These are phyloP conservation scores for Arabidopsis arenosa DNA, from an alignment of 345 rosid genomes.

Conservation along the genomic window DNA sequence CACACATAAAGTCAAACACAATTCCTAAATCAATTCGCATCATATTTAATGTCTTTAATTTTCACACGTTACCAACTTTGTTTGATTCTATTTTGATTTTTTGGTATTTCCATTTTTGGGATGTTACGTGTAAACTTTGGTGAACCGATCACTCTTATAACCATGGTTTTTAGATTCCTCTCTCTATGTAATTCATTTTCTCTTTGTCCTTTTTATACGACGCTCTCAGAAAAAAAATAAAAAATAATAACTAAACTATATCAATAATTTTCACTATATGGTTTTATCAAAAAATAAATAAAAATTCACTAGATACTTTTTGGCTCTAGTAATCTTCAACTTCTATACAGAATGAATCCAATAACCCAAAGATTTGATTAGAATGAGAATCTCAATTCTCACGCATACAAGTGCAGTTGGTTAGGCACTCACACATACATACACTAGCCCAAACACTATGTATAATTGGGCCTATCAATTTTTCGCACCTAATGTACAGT, in stretches of 20 bases:
- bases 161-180: conserved; percentile 12
- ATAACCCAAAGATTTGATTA: background rate
- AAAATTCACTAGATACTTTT: too few relatives aligned
- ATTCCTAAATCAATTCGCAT: conserved; percentile 19
- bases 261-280: too few relatives aligned
- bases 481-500: background rate
- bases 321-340: too few relatives aligned
- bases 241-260: too few relatives aligned
- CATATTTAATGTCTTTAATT: conserved; percentile 14
- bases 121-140: conserved; percentile 21
- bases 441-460: background rate
- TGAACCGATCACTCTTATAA: conserved; percentile 9
- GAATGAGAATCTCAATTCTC: background rate
- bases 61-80: conserved; percentile 28
- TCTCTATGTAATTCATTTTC: background rate
- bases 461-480: background rate
- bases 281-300: too few relatives aligned
- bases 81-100: background rate
- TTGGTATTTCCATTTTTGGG: conserved; percentile 31
- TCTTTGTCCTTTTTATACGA: background rate
- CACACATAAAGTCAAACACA: conserved; percentile 27
- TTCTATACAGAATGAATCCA: background rate
- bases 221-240: background rate
- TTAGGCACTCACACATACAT: background rate
- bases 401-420: background rate